These are phyloP conservation scores for Helicocarpus griseus DNA, from an alignment of 2,329 filamentous ascomycete genomes.

Conservation along the genomic window DNA sequence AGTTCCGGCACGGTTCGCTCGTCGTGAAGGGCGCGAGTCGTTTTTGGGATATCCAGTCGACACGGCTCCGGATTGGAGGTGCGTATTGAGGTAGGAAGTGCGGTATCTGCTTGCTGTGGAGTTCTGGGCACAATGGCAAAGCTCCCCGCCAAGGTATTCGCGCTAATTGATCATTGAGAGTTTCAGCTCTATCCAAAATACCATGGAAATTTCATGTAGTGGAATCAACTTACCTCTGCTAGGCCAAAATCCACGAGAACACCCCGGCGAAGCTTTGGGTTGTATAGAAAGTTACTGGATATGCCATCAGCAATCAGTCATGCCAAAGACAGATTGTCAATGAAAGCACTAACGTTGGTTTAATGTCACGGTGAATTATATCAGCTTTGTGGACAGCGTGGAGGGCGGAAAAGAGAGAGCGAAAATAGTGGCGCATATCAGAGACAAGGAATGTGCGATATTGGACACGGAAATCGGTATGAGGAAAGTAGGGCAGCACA, in stretches of 20 bases:
- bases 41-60: slow-evolving; percentile 74
- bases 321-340: slow-evolving; percentile 4
- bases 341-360: slow-evolving; percentile 57
- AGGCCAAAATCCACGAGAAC: slow-evolving; percentile 99
- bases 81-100: slow-evolving; percentile 47
- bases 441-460: slow-evolving; percentile 79
- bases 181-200: not conserved
- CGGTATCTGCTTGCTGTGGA: slow-evolving; percentile 2
- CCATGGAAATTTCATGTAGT: not conserved
- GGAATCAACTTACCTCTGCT: slow-evolving; percentile 51
- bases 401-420: slow-evolving; percentile 77
- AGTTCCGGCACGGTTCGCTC: slow-evolving; percentile 90
- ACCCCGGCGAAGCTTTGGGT: slow-evolving; percentile 62
- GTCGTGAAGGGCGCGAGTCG: slow-evolving; percentile 75
- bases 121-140: slow-evolving; percentile 7
- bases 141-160: slow-evolving; percentile 29
- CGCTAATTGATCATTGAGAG: slow-evolving; percentile 27
- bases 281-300: slow-evolving; percentile 75
- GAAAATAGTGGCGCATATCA: slow-evolving; percentile 84
- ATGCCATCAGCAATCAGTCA: not conserved
- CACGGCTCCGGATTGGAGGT: slow-evolving; percentile 48
- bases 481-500: slow-evolving; percentile 88
- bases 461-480: slow-evolving; percentile 84
- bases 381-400: slow-evolving; percentile 69
- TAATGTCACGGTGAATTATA: slow-evolving; percentile 92